A percentile compares a stretch with the other conserved stretches of the same genome.
These are phyloP conservation scores for Oropetium thomaeum DNA, from an alignment of 176 grass and related monocot species.

Conservation along the genomic window DNA sequence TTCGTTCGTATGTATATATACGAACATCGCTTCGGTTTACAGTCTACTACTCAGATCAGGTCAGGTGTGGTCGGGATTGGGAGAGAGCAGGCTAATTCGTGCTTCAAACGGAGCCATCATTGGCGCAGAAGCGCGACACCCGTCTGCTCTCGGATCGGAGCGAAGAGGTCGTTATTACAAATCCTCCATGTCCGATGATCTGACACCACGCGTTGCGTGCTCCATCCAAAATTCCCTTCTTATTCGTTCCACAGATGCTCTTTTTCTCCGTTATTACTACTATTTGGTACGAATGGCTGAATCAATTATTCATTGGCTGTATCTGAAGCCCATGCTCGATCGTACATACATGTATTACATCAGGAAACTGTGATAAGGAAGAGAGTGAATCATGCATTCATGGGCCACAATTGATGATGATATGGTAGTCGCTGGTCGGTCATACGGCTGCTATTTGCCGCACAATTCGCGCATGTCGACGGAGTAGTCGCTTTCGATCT, in stretches of 20 bases:
- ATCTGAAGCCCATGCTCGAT: neutral
- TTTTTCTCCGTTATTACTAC: no score
- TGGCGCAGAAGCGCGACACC: neutral
- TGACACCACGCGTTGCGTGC: neutral
- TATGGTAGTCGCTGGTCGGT: neutral
- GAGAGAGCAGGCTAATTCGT: no score
- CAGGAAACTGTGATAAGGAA: no score
- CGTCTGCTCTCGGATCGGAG: neutral
- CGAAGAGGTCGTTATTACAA: neutral
- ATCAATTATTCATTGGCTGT: neutral
- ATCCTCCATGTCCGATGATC: neutral
- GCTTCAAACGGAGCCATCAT: neutral
- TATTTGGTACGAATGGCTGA: neutral
- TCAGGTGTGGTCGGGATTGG: no score
- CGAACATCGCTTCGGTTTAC: no score
- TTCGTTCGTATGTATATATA: no score
- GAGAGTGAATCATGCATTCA: no score
- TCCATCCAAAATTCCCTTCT: neutral
- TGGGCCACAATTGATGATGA: neutral
- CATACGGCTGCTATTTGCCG: neutral
- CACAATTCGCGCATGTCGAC: neutral
- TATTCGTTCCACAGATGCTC: neutral
- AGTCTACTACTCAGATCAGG: no score
- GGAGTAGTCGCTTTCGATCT: neutral
- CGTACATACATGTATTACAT: no score